These are phyloP conservation scores for Potentilla sterilis DNA, from an alignment of 306 rosid genomes.

Conservation along the genomic window DNA sequence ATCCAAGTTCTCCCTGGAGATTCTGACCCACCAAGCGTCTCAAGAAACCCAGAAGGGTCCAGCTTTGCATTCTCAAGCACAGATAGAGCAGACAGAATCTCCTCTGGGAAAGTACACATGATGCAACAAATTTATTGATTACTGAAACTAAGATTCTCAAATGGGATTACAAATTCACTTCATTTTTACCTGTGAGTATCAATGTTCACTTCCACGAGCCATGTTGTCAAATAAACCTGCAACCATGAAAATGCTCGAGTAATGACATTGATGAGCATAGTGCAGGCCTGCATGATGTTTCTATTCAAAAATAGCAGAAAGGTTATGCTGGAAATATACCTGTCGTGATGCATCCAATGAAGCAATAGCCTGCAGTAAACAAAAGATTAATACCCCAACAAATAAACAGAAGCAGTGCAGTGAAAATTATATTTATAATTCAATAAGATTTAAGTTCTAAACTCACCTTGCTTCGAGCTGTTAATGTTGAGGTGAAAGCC, in stretches of 20 bases:
- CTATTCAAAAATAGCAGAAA: too few species aligned
- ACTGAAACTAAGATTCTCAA: background rate
- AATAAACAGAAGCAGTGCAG: background rate
- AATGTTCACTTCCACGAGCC: conserved; percentile 76
- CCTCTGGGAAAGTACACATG: too few species aligned
- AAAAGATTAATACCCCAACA: background rate
- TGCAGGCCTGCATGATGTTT: background rate
- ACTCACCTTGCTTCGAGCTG: conserved; percentile 72
- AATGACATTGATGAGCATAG: conserved; percentile 1
- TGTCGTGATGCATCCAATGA: too few species aligned
- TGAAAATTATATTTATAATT: background rate
- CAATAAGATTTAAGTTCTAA: background rate
- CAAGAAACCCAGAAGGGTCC: conserved; percentile 70
- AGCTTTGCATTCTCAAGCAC: conserved; percentile 75
- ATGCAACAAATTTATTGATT: too few species aligned
- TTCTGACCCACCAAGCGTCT: conserved; percentile 69
- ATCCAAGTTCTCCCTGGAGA: conserved; percentile 98
- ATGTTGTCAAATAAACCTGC: conserved; percentile 71
- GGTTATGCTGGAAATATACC: too few species aligned
- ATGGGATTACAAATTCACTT: background rate
- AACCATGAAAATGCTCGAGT: conserved; percentile 8
- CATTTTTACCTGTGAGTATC: conserved; percentile 49
- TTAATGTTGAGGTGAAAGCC: conserved; percentile 54
- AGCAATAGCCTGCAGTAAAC: conserved; percentile 38
- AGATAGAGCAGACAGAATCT: conserved; percentile 71